Conservation (phyloP, 164 flowering plant genomes). For the Aristolochia contorta region DNA sequence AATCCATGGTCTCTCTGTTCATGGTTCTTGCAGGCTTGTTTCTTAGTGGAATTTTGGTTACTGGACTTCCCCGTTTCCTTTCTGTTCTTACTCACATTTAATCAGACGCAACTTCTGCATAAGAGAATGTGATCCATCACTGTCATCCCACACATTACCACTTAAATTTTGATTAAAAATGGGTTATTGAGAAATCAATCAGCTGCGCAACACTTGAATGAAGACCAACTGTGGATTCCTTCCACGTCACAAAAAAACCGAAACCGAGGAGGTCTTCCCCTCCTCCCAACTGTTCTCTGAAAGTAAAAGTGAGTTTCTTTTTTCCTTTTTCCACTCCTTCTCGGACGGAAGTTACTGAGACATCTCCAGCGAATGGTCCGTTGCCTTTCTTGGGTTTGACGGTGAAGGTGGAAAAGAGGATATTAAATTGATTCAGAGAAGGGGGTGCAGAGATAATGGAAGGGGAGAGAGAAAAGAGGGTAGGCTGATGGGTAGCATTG, state of each 20-base stretch:
- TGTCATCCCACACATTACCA: no score
- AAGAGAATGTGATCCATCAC: no score
- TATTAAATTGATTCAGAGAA: slow-evolving; percentile 29
- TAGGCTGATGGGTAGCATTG: slow-evolving; percentile 33
- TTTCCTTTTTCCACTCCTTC: no score
- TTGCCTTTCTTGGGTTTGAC: background rate
- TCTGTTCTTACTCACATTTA: background rate
- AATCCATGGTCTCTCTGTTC: slow-evolving; percentile 8
- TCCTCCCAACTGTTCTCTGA: no score
- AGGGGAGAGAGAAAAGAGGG: slow-evolving; percentile 14
- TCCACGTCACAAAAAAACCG: no score
- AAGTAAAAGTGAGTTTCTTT: no score
- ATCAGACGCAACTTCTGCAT: no score
- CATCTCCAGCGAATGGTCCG: slow-evolving; percentile 3
- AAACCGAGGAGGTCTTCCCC: no score
- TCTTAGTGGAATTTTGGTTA: slow-evolving; percentile 1
- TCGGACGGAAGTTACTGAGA: background rate
- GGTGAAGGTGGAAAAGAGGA: slow-evolving; percentile 10
- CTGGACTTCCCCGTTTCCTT: slow-evolving; percentile 1
- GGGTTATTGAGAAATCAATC: no score
- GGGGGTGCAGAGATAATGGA: slow-evolving; percentile 16
- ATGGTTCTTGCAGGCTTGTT: slow-evolving; percentile 3
- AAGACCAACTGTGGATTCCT: no score
- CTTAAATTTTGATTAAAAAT: no score
- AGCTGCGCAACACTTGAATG: no score